Evolutionary conservation across 2,329 filamentous ascomycete genomes (phyloP), one percentile per base, ranked within the genome.

Genomic region (Sclerotinia nivalis): DNA sequence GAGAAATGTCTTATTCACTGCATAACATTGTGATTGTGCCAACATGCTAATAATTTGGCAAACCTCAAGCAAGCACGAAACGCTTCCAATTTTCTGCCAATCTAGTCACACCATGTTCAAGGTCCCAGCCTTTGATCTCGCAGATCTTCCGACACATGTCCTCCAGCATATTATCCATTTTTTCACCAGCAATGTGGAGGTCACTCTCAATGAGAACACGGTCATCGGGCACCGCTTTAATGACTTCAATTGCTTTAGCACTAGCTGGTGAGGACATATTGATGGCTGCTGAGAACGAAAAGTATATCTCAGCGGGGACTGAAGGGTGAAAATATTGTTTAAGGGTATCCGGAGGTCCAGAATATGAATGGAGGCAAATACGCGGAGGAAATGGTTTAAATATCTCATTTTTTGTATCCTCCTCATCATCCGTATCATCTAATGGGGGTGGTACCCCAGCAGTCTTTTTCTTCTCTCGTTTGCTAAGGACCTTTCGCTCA

Each of bases 361-460:
- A 96, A 80, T 93, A 99, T 0, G 94, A 97, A 80, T 99, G 96
- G 71, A 99, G 87, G 77, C 96, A 99, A 78, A 98, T 90, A 12
- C 94, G 84, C 0, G 94, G 93, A 5, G 96, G 94, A 75, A 91
- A 98, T 0, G 91, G 90, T 71, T 85, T 88, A 1, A 83, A 75
- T 76, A 18, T 78, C 75, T 40, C 77, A 75, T 25, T 78, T 76
- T 66, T 69, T 10, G 59, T 50, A 49, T 78, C 77, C 0, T 81
- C 76, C 2, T 82, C 80, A 0, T 79, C 76, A 28, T 80, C 79
- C 20, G 77, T 73, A 8, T 72, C 66, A 45, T 81, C 79, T 31
- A 81, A 80, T 4, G 79, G 77, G 18, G 71, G 70, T 18, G 73
- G 71, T 18, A 72, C 68, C 12, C 69, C 72, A 78, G 86, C 84